Evolutionary conservation across 306 rosid genomes (phyloP).

Genomic region (apple (Malus domestica)): DNA sequence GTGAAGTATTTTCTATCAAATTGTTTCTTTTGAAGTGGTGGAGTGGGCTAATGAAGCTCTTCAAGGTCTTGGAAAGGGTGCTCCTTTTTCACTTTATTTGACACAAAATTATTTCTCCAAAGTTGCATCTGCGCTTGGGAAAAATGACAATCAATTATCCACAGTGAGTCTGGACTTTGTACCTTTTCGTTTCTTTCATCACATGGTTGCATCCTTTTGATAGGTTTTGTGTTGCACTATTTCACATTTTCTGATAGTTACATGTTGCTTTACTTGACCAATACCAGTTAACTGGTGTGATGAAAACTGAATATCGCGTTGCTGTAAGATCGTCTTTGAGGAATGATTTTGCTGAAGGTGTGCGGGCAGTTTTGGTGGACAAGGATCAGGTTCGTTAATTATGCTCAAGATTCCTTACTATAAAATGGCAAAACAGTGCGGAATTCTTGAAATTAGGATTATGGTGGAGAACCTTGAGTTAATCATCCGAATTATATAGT

Average conservation of each 20-base stretch:
- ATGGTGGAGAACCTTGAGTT: background rate
- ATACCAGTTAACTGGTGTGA: conserved; percentile 65
- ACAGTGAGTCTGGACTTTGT: conserved; percentile 39
- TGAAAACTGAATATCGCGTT: conserved; percentile 86
- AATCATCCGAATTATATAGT: background rate
- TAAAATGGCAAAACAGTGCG: conserved; percentile 3
- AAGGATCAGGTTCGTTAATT: conserved; percentile 77
- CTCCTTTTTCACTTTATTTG: conserved; percentile 86
- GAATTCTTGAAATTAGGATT: background rate
- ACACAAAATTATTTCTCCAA: conserved; percentile 68
- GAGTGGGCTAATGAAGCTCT: conserved; percentile 97
- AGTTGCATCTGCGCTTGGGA: conserved; percentile 68
- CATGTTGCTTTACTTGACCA: conserved; percentile 12
- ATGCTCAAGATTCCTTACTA: conserved; percentile 4
- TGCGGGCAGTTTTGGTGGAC: conserved; percentile 88
- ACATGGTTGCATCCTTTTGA: background rate
- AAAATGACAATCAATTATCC: conserved; percentile 48
- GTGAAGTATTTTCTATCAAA: conserved; percentile 1
- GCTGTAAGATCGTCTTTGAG: conserved; percentile 81
- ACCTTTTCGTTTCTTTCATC: background rate
- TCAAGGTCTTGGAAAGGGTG: conserved; percentile 84
- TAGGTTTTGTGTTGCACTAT: background rate
- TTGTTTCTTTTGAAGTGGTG: conserved; percentile 42
- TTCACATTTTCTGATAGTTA: background rate
- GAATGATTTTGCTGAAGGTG: conserved; percentile 88